Base-by-base conservation (phyloP, 805 yeast genomes). In the Metschnikowia hibisci region DNA sequence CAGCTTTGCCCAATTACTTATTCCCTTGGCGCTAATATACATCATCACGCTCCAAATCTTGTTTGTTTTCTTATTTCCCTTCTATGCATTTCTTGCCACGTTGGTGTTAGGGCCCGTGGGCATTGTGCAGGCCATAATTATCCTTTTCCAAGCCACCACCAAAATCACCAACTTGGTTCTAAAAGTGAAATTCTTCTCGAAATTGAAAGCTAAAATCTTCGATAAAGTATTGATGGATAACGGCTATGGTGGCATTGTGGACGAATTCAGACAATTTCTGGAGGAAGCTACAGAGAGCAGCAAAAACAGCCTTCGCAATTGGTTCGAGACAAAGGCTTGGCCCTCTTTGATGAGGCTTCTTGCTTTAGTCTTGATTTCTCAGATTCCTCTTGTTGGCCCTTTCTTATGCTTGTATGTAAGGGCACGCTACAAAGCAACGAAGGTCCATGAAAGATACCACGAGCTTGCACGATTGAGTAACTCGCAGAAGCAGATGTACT, bases 361-460 rank as follows among this genome's bases (percentile, higher is more conserved):
- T 0, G 12, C 67, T 0, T 58, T 69, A 15, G 51, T 76, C 13
- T 12, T 66, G 0, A 54, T 81, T 10, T 71, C 74, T 25, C 58
- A 71, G 41, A 66, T 83, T 11, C 89, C 89, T 0, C 29, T 81
- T 6, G 14, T 77, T 5, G 89, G 89, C 0, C 84, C 86, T 0
- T n/a, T 74, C 4, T 20, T 78, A 7, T 71, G 77, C 9, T 61
- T 80, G 11, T 41, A 76, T 2, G 43, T 79, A 5, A 76, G 73
- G 42, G 81, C 86, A 0, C 78, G 84, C 0, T 60, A 74, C 15
- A 73, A 74, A 28, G 87, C 82, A 0, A 63, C 69, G 42, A 63
- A 65, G 34, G 69, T 77, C 28, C 86, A 81, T 41, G 53, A 64
- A 12, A 64, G 87, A 32, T 83, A 81, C 57, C 81, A 77, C 52